Conservation (phyloP, 2,329 filamentous ascomycete genomes). For the Xylaria multiplex region DNA sequence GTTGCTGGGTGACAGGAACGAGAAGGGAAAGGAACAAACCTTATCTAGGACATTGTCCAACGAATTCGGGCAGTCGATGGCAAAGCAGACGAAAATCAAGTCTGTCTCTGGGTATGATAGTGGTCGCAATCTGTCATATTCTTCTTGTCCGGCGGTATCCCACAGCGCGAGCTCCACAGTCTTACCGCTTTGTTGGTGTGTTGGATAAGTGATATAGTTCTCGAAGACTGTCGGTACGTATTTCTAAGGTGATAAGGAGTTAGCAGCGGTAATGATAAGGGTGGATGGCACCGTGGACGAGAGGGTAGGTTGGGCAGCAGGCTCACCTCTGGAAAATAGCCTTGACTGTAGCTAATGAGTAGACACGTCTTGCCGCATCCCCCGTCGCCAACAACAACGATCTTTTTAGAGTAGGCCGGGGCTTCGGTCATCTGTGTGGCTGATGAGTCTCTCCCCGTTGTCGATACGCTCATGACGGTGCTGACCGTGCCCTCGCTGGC, state of each 20-base stretch:
- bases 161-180: slow-evolving; percentile 95
- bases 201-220: slow-evolving; percentile 98
- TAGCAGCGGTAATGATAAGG: slow-evolving; percentile 12
- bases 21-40: slow-evolving; percentile 63
- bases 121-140: slow-evolving; percentile 95
- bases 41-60: slow-evolving; percentile 99
- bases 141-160: slow-evolving; percentile 98
- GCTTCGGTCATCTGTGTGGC: slow-evolving; percentile 89
- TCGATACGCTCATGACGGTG: slow-evolving; percentile 81
- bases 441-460: slow-evolving; percentile 79
- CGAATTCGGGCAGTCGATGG: slow-evolving; percentile 98
- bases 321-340: slow-evolving; percentile 96
- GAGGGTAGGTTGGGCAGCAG: background rate
- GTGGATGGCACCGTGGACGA: background rate
- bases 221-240: slow-evolving; percentile 99
- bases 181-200: slow-evolving; percentile 87
- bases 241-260: slow-evolving; percentile 71
- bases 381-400: slow-evolving; percentile 97
- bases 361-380: slow-evolving; percentile 99
- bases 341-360: slow-evolving; percentile 98
- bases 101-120: slow-evolving; percentile 98
- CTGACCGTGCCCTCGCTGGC: slow-evolving; percentile 91
- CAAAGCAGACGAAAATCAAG: slow-evolving; percentile 97
- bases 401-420: slow-evolving; percentile 97
- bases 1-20: slow-evolving; percentile 11